Base-by-base conservation (phyloP, 257 asterid genomes). In the Agastache rugosa region DNA sequence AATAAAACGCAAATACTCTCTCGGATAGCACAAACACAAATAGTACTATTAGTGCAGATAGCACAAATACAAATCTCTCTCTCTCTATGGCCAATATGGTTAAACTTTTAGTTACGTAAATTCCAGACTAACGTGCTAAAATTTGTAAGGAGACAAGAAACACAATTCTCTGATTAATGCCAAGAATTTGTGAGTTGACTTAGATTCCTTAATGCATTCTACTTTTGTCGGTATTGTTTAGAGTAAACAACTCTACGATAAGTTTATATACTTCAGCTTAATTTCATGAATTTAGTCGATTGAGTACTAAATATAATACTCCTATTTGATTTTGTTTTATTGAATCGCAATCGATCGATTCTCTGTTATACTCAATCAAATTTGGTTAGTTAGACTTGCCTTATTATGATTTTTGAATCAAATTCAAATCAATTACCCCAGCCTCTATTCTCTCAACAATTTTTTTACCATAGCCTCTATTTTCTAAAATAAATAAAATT, bases 161-260 rank as follows among this genome's bases (percentile, higher is more conserved):
- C 60, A 14, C 34, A 37, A 39, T 39, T 37, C 44, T 37, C 8
- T 22, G 7, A 25, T 54, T 9, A 20, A 54, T 54, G 34, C 61
- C 16, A 54, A 54, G 39, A 27, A 27, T 58, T 27, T 58, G 35
- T 42, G 3, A 65, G 55, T 42, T 41, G 56, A 41, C 54, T 41
- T 41, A 44, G 71, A 65, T 65, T 65, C 71, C 71, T 42, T 41
- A 11, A 8, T 65, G 54, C 8, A 41, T 42, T 65, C 15, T 42
- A 65, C 71, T 65, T 65, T 65, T 65, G 68, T 63, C 68, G 45
- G 23, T 19, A 3, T 58, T 27, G 64, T 25, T 58, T 58, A 6
- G 64, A 25, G 64, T 58, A 27, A 12, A 25, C 3, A 12, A 12
- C 20, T 14, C 64, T 25, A 58, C 8, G 9, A 22, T 4, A 55